Percentiles rank a stretch among this genome's conserved stretches.
Conservation (phyloP, 2,329 filamentous ascomycete species). For the Chrysosporium queenslandicum region DNA sequence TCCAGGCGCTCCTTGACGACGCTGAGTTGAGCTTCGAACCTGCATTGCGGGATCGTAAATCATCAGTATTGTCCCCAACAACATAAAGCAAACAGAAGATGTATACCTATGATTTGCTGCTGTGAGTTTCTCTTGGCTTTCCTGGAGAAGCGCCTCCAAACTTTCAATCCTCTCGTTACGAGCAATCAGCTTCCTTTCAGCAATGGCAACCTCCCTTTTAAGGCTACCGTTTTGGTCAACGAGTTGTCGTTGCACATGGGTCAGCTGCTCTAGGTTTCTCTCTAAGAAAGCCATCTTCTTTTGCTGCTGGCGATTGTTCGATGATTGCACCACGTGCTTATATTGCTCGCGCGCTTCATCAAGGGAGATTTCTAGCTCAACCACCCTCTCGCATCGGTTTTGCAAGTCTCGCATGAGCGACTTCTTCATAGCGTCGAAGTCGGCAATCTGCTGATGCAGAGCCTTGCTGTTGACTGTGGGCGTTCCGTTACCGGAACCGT, state of each 20-base stretch:
- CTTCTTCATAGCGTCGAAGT: constrained; percentile 99
- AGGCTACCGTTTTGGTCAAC: constrained; percentile 95
- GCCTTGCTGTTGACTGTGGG: constrained; percentile 70
- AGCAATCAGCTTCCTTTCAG: constrained; percentile 91
- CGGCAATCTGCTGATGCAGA: constrained; percentile 92
- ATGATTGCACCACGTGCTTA: constrained; percentile 92
- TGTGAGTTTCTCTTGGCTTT: constrained; percentile 96
- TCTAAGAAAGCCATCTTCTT: constrained; percentile 99
- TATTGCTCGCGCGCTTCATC: constrained; percentile 98
- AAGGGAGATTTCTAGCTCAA: constrained; percentile 93
- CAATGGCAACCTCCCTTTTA: constrained; percentile 99
- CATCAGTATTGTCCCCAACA: constrained; percentile 21
- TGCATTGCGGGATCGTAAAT: constrained; percentile 32
- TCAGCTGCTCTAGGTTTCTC: constrained; percentile 94
- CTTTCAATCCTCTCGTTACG: constrained; percentile 94
- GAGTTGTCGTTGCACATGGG: constrained; percentile 90
- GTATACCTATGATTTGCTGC: constrained; percentile 91
- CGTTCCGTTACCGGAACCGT: constrained; percentile 49
- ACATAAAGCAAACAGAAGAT: not conserved
- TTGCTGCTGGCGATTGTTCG: constrained; percentile 96
- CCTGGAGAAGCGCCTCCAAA: constrained; percentile 81
- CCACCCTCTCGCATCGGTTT: constrained; percentile 94
- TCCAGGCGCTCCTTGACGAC: constrained; percentile 97
- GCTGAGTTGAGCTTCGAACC: constrained; percentile 93
- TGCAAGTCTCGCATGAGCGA: constrained; percentile 96